These are phyloP conservation scores for Raddia guianensis DNA, from an alignment of 176 grass and related monocot genomes.

Conservation along the genomic window DNA sequence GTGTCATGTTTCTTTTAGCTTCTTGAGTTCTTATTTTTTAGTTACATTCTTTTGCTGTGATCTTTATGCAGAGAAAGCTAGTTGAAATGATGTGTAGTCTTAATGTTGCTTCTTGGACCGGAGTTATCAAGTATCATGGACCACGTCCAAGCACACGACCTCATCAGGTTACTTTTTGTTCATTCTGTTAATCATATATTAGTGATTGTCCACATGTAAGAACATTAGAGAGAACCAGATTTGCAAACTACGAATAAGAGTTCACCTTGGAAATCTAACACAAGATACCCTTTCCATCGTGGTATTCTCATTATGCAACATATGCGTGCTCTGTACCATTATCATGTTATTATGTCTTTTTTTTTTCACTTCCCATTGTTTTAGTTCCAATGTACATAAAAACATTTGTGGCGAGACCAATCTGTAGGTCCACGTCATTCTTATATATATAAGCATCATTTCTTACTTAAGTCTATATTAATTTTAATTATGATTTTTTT, in stretches of 20 bases:
- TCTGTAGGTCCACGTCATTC: constrained; percentile 7
- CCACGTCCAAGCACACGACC: constrained; percentile 93
- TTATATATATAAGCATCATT: constrained; percentile 15
- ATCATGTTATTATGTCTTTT: constrained; percentile 1
- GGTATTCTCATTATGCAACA: constrained; percentile 6
- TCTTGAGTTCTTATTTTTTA: constrained; percentile 24
- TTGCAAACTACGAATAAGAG: constrained; percentile 4
- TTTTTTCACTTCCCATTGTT: not conserved
- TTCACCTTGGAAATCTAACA: not conserved
- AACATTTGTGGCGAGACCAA: not conserved
- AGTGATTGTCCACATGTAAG: constrained; percentile 10
- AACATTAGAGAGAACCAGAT: not conserved
- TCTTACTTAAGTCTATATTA: not conserved
- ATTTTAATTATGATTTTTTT: constrained; percentile 40
- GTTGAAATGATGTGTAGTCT: constrained; percentile 99
- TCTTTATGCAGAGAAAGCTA: constrained; percentile 72
- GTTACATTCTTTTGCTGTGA: constrained; percentile 29
- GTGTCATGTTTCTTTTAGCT: constrained; percentile 32
- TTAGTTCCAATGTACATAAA: not conserved
- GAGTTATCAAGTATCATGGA: constrained; percentile 94
- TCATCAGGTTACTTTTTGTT: constrained; percentile 64
- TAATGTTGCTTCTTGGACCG: constrained; percentile 97
- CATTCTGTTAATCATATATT: constrained; percentile 21
- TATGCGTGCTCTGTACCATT: constrained; percentile 12
- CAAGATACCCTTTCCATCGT: constrained; percentile 4